Evolutionary conservation across 2,329 filamentous ascomycete genomes (phyloP).

Genomic region (Arthrinium puccinioides): DNA sequence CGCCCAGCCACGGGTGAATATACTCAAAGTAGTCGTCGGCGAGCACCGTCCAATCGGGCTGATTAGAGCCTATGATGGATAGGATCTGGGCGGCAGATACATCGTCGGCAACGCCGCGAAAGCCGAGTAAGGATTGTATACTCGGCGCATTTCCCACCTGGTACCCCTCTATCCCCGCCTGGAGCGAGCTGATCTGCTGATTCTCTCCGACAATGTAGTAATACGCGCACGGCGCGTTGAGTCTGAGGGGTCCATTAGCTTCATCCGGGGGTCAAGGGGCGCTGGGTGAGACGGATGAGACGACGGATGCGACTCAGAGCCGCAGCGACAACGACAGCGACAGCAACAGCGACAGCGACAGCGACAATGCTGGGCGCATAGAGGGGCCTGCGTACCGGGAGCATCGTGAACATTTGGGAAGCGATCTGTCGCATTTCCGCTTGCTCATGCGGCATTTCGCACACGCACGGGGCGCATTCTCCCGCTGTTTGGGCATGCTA

Average conservation of each 20-base stretch:
- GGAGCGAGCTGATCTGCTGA: conserved; percentile 1
- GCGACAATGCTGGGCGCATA: no score
- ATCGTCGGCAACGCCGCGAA: not conserved
- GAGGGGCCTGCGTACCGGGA: no score
- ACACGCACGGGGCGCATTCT: conserved; percentile 1
- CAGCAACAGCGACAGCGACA: no score
- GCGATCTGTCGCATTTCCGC: conserved; percentile 1
- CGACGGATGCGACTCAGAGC: no score
- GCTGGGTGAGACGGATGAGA: no score
- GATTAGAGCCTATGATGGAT: not conserved
- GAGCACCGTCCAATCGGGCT: not conserved
- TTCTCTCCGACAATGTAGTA: conserved; percentile 3
- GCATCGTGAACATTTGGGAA: conserved; percentile 2
- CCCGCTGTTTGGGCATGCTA: no score
- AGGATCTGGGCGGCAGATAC: conserved; percentile 1
- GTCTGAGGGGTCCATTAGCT: not conserved
- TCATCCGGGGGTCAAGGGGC: no score
- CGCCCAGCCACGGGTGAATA: conserved; percentile 2
- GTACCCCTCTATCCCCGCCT: not conserved
- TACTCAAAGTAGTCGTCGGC: conserved; percentile 2
- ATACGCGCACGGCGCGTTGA: conserved; percentile 1
- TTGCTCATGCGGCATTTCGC: conserved; percentile 2
- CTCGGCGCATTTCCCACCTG: not conserved
- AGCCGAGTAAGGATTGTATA: not conserved
- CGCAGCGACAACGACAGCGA: no score